Conservation (phyloP, 164 flowering plant species). For the Macadamia tetraphylla region DNA sequence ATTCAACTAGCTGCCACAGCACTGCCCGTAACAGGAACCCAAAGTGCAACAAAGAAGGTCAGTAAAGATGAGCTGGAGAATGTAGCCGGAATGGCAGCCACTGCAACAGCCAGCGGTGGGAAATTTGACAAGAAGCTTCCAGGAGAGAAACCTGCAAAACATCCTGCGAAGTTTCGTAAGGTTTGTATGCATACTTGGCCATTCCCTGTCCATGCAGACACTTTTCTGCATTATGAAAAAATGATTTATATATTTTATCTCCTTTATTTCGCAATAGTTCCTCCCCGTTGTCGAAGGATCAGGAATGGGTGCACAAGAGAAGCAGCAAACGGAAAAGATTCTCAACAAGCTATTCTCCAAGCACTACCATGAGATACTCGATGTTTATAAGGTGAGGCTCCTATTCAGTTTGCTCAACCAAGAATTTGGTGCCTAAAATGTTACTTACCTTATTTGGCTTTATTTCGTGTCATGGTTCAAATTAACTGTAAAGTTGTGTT, state of each 20-base stretch:
- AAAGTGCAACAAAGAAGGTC: constrained; percentile 55
- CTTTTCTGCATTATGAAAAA: neutral
- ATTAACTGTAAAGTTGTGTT: neutral
- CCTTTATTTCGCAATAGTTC: constrained; percentile 23
- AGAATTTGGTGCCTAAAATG: neutral
- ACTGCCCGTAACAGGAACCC: constrained; percentile 79
- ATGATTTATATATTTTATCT: neutral
- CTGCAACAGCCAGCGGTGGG: constrained; percentile 94
- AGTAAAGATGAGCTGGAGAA: constrained; percentile 62
- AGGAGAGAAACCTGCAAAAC: constrained; percentile 82
- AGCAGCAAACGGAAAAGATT: constrained; percentile 74
- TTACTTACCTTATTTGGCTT: neutral
- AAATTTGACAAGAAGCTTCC: constrained; percentile 89
- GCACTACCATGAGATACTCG: constrained; percentile 71
- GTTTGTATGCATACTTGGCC: constrained; percentile 25
- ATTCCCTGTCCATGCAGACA: neutral
- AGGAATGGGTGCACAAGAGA: constrained; percentile 64
- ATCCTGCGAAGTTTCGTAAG: constrained; percentile 80
- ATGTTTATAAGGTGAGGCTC: constrained; percentile 65
- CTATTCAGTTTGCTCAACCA: neutral
- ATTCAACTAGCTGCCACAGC: constrained; percentile 86
- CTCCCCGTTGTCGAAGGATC: constrained; percentile 73
- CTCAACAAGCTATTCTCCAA: constrained; percentile 73
- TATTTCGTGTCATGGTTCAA: neutral
- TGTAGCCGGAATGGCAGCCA: constrained; percentile 83